Evolutionary conservation across 1,139 yeast species (phyloP), one percentile per base, ranked within the genome.

Genomic region (Komagataea norvegica): DNA sequence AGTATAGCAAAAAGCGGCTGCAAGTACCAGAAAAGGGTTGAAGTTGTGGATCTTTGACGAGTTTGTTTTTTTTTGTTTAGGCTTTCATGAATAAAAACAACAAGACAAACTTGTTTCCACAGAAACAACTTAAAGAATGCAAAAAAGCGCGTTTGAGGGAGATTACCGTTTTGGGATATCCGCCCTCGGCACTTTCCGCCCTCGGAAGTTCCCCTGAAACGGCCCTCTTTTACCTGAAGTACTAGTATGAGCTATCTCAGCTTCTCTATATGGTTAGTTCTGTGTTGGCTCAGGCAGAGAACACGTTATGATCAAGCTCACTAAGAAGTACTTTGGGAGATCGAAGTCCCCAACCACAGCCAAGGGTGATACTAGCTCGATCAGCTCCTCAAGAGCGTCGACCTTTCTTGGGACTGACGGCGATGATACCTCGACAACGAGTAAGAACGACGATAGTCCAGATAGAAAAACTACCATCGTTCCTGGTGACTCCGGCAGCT

Each of bases 261-360:
- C n/a, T n/a, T n/a, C n/a, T n/a, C n/a, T n/a, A n/a, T n/a, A n/a
- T n/a, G n/a, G n/a, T n/a, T n/a, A n/a, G n/a, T n/a, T n/a, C n/a
- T n/a, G n/a, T n/a, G n/a, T n/a, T n/a, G n/a, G n/a, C n/a, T n/a
- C n/a, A n/a, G n/a, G n/a, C n/a, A n/a, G n/a, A n/a, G n/a, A n/a
- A n/a, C n/a, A n/a, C n/a, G n/a, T n/a, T n/a, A 35, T 33, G 41
- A 29, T 37, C 16, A 63, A 61, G 39, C 52, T 63, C 28, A 59
- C 67, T 10, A 60, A 61, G 52, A 62, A 53, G 43, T 46, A 49
- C 31, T 49, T 55, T 27, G 37, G 48, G n/a, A 40, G 54, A n/a
- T 38, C 56, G 4, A 52, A 48, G 39, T 49, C 55, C 6, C 51
- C 57, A 4, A 37, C 40, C 6, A 25, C 41, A 3, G 26, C 34